Evolutionary conservation across 2,329 filamentous ascomycete species (phyloP).

Genomic region (Exophiala sp.): DNA sequence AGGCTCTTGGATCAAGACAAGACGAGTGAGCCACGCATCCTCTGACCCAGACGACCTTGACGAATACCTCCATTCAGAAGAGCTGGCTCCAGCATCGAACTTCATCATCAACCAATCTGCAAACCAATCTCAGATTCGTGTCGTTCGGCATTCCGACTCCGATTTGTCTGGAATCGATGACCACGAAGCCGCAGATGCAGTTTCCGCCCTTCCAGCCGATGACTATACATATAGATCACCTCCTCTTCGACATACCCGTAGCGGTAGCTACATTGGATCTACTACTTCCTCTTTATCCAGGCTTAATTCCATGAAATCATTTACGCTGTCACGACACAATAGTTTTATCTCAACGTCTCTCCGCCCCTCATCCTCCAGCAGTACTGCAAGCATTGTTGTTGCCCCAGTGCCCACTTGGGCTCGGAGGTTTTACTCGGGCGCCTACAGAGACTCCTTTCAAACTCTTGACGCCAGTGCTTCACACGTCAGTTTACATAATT

Average conservation of each 20-base stretch:
- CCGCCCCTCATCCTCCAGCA: slow-evolving; percentile 39
- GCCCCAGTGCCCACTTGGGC: slow-evolving; percentile 43
- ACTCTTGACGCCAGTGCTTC: slow-evolving; percentile 23
- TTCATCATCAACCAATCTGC: slow-evolving; percentile 23
- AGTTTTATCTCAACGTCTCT: slow-evolving; percentile 30
- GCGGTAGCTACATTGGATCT: slow-evolving; percentile 17
- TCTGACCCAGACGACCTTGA: slow-evolving; percentile 21
- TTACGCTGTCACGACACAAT: slow-evolving; percentile 30
- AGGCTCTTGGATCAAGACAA: slow-evolving; percentile 34
- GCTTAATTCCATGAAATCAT: slow-evolving; percentile 27
- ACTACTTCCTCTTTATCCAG: slow-evolving; percentile 19
- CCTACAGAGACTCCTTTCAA: slow-evolving; percentile 27
- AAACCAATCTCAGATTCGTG: slow-evolving; percentile 23
- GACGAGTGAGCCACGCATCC: slow-evolving; percentile 24
- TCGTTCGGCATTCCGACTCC: slow-evolving; percentile 19
- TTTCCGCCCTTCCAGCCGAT: slow-evolving; percentile 25
- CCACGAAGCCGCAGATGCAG: slow-evolving; percentile 29
- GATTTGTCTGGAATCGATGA: slow-evolving; percentile 12
- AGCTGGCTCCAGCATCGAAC: slow-evolving; percentile 21
- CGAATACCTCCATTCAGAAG: slow-evolving; percentile 22
- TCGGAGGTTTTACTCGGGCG: slow-evolving; percentile 57
- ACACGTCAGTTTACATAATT: slow-evolving; percentile 15
- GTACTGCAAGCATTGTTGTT: slow-evolving; percentile 36
- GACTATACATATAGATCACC: slow-evolving; percentile 23
- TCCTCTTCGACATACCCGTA: slow-evolving; percentile 16